Conservation (phyloP, 1,139 yeast genomes). For the Kodamaea alishanica region DNA sequence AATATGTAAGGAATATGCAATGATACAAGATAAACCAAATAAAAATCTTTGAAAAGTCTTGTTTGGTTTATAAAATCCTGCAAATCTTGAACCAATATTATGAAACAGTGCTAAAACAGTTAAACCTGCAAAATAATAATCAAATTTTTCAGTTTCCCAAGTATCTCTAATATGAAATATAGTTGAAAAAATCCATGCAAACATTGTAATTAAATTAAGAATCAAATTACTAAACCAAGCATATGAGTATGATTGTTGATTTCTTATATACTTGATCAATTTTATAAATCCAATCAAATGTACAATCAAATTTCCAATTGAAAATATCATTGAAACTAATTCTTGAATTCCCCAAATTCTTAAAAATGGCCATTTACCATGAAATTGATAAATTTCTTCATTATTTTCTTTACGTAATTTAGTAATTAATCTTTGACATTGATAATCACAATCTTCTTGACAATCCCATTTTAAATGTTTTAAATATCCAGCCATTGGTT, state of each 20-base stretch:
- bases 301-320: constrained; percentile 74
- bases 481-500: constrained; percentile 43
- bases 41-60: constrained; percentile 20
- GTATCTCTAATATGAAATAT: constrained; percentile 87
- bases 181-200: constrained; percentile 85
- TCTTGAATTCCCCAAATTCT: constrained; percentile 80
- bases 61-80: constrained; percentile 48
- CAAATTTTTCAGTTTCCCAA: constrained; percentile 73
- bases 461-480: constrained; percentile 72
- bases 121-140: constrained; percentile 89
- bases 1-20: constrained; percentile 61
- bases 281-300: constrained; percentile 58
- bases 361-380: constrained; percentile 95
- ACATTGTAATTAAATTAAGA: constrained; percentile 62
- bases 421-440: constrained; percentile 79
- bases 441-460: constrained; percentile 80
- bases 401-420: constrained; percentile 41
- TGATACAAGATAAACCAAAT: constrained; percentile 42
- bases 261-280: constrained; percentile 15
- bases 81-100: constrained; percentile 56
- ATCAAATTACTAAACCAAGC: constrained; percentile 33
- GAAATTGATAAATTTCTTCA: constrained; percentile 72
- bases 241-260: too few relatives aligned
- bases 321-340: constrained; percentile 74
- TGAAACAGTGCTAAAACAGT: constrained; percentile 80